A percentile compares a stretch with the other conserved stretches of the same genome.
These are phyloP conservation scores for Saccharomyces paradoxus DNA, from an alignment of 805 yeast genomes.

Conservation along the genomic window DNA sequence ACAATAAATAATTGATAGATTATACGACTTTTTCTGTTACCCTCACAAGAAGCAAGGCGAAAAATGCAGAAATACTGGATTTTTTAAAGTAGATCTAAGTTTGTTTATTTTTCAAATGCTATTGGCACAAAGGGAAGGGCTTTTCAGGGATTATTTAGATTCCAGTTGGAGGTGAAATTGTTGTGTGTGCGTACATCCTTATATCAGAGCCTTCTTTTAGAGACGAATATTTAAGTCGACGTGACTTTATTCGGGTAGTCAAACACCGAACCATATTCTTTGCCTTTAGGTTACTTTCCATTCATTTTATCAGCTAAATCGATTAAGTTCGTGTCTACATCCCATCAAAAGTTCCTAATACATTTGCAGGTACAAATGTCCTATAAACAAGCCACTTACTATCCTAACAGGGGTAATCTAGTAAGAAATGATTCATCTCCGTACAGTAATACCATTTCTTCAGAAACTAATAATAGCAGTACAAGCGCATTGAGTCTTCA, in stretches of 20 bases:
- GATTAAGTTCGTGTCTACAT: not conserved
- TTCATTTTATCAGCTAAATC: not conserved
- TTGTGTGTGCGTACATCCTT: not conserved
- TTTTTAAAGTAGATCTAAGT: not conserved
- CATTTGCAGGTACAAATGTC: slow-evolving; percentile 18
- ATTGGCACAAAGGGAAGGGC: not conserved
- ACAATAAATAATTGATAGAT: not conserved
- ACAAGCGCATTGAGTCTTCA: not conserved
- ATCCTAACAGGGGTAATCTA: not conserved
- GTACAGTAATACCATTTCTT: not conserved
- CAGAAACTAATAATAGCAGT: not conserved
- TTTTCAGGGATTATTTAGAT: not conserved
- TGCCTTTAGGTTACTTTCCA: not conserved
- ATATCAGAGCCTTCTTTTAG: not conserved
- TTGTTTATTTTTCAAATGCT: not conserved
- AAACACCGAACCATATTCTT: not conserved
- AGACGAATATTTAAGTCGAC: not conserved
- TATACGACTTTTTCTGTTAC: not conserved
- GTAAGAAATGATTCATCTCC: not conserved
- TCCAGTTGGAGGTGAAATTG: not conserved
- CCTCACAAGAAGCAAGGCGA: not conserved
- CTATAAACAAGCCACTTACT: slow-evolving; percentile 1
- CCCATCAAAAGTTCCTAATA: not conserved
- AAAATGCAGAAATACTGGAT: not conserved
- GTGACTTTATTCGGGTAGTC: not conserved